A percentile compares a stretch with the other conserved stretches of the same genome.
These are phyloP conservation scores for Laguncularia racemosa DNA, from an alignment of 345 rosid genomes.

Conservation along the genomic window DNA sequence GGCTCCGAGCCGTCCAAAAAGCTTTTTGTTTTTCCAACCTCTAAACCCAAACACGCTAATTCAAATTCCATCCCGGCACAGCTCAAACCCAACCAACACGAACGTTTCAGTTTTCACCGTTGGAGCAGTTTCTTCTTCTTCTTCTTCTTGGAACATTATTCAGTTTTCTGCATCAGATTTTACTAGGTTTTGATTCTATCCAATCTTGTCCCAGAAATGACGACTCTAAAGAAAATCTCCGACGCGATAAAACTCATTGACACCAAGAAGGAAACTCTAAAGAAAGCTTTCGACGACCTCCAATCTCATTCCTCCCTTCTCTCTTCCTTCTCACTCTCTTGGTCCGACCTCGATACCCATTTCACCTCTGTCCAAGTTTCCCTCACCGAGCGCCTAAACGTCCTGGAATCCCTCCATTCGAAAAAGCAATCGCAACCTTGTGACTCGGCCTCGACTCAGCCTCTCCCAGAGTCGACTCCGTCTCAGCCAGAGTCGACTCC, in stretches of 20 bases:
- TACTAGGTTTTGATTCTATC: not conserved
- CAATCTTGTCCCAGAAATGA: constrained; percentile 10
- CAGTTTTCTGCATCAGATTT: not conserved
- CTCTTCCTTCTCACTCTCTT: constrained; percentile 42
- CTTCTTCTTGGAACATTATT: too few species aligned
- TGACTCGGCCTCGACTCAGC: not conserved
- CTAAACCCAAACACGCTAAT: too few species aligned
- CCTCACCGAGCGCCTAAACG: constrained; percentile 34
- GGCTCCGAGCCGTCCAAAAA: too few species aligned
- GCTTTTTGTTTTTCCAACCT: too few species aligned
- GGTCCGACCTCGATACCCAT: constrained; percentile 69
- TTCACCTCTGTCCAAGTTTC: constrained; percentile 40
- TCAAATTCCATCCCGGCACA: too few species aligned
- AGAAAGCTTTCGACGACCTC: constrained; percentile 61
- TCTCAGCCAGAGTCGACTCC: constrained; percentile 1
- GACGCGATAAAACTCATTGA: constrained; percentile 49
- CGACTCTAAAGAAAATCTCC: constrained; percentile 31
- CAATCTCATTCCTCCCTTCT: constrained; percentile 40
- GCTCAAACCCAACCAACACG: too few species aligned
- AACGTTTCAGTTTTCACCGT: too few species aligned
- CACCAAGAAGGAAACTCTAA: constrained; percentile 41
- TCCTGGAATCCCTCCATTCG: constrained; percentile 32
- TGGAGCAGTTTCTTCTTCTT: too few species aligned
- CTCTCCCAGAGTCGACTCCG: not conserved
- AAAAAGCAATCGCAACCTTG: not conserved